Percentiles rank a stretch among this genome's conserved stretches.
phyloP scores from a whole-genome alignment of 345 rosid genomes.

The Streptanthus diversifolius region DNA sequence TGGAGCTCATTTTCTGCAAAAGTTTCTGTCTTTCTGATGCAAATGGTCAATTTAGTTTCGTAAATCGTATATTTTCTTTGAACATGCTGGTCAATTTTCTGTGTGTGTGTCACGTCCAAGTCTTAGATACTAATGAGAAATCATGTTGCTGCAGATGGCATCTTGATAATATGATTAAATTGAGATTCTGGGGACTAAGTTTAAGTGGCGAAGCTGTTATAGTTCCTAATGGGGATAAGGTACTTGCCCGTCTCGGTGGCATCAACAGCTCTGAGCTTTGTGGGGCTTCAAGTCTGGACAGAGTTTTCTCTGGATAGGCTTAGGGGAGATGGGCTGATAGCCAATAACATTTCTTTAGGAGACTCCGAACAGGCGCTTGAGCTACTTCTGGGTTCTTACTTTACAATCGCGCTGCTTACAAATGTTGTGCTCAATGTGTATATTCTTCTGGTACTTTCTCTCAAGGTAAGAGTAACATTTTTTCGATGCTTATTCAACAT shows the following conservation, averaged over 20 bases:
- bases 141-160: conserved; percentile 25
- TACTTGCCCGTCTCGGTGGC: conserved; percentile 58
- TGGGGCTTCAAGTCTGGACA: conserved; percentile 73
- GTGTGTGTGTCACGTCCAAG: background rate
- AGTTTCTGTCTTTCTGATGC: background rate
- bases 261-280: conserved; percentile 68
- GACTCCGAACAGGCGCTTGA: conserved; percentile 56
- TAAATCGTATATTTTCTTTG: background rate
- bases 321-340: conserved; percentile 49
- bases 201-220: conserved; percentile 35
- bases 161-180: conserved; percentile 38
- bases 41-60: background rate
- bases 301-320: conserved; percentile 57
- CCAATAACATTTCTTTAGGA: conserved; percentile 44
- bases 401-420: conserved; percentile 56
- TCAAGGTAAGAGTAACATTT: conserved; percentile 56
- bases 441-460: conserved; percentile 67
- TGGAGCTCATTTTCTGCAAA: conserved; percentile 1
- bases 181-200: conserved; percentile 41
- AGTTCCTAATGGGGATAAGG: conserved; percentile 59
- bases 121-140: background rate
- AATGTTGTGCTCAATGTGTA: conserved; percentile 76
- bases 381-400: conserved; percentile 60
- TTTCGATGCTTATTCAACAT: background rate
- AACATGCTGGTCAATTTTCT: background rate